Base-by-base conservation (phyloP, 768 basidiomycete genomes). In the Panaeolus papilionaceus region DNA sequence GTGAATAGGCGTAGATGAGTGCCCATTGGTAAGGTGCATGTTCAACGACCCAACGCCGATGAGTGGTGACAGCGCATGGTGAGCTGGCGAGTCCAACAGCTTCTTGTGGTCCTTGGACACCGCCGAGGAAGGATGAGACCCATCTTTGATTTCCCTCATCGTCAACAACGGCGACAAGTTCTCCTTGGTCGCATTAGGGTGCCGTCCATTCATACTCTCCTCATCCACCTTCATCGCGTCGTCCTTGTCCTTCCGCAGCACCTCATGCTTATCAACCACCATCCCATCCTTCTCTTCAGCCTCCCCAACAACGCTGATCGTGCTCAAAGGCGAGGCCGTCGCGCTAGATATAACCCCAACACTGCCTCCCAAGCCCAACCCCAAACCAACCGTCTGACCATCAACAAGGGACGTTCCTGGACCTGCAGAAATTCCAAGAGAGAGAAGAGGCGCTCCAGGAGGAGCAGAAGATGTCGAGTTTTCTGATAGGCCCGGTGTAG, bases 211-310 rank as follows among this genome's bases (percentile, higher is more conserved):
- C 45, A 38, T 42, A 2, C n/a, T 61, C 38, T 67, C 63, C 10
- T 49, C n/a, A 26, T 14, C 54, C 23, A 65, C 62, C 45, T 62
- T 20, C 62, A 39, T 66, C 62, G 49, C 68, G 10, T 44, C 66
- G 11, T n/a, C 38, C 12, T 58, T 61, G 8, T 42, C 51, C 45
- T 61, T 47, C 6, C 62, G 44, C 10, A 40, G 54, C 7, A 47
- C 63, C 44, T 64, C 58, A 54, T 66, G 65, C 49, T 38, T 62
- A 61, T 69, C 66, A 62, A 65, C 63, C n/a, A 38, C 18, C 65
- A 61, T 67, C 42, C 69, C 7, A n/a, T 69, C 68, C 61, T 38
- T 66, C 61, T 69, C 64, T 62, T 67, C 63, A 12, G 28, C 3
- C 62, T 64, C 69, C 23, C 64, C n/a, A 26, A 42, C 38, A 14